Evolutionary conservation across 768 basidiomycete genomes (phyloP).

Genomic region (Rhodosporidiobolus sp.): DNA sequence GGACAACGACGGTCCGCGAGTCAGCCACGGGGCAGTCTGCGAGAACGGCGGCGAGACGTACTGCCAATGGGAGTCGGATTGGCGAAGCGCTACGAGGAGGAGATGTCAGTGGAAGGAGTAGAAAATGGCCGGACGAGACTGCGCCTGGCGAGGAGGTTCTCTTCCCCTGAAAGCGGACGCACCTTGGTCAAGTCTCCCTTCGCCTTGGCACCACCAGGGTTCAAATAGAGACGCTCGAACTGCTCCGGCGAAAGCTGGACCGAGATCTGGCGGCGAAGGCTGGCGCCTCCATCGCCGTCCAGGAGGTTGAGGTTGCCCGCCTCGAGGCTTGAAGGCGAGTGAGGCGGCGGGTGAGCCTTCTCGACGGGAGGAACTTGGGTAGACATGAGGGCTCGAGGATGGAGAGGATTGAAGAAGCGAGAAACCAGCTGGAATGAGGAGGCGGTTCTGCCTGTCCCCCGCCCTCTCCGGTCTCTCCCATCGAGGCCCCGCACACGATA

Average conservation of each 20-base stretch:
- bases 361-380: background rate
- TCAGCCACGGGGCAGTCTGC: too few species aligned
- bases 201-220: constrained; percentile 39
- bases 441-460: too few species aligned
- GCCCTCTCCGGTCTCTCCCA: too few species aligned
- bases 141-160: too few species aligned
- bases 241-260: constrained; percentile 43
- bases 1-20: too few species aligned
- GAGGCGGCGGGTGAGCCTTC: background rate
- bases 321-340: constrained; percentile 13
- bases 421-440: too few species aligned
- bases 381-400: too few species aligned
- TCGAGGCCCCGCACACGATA: too few species aligned
- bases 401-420: background rate
- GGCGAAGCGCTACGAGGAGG: constrained; percentile 25
- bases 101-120: background rate
- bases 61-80: constrained; percentile 42
- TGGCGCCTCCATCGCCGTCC: constrained; percentile 30
- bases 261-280: constrained; percentile 41
- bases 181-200: constrained; percentile 43
- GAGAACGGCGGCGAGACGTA: too few species aligned
- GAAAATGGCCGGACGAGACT: background rate
- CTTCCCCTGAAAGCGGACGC: constrained; percentile 26
- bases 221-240: constrained; percentile 45
- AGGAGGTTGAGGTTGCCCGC: constrained; percentile 3